Evolutionary conservation across 139 green algal species (phyloP).

Genomic region (Picochlorum sp.): DNA sequence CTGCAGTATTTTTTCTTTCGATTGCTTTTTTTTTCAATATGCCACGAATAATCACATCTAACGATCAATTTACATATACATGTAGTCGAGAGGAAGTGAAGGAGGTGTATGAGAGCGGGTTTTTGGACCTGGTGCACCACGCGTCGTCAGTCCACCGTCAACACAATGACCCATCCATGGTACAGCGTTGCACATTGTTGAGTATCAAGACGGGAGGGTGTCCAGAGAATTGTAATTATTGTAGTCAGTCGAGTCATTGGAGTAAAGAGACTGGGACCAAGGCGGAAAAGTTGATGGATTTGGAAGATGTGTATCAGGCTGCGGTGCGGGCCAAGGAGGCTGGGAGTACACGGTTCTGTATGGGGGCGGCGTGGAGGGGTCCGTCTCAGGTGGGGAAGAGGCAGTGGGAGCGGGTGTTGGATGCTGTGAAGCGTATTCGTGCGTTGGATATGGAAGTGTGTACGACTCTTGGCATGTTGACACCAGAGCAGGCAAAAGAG

Average conservation of each 20-base stretch:
- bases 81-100: conserved; percentile 82
- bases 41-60: no score
- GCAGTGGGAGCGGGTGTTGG: conserved; percentile 84
- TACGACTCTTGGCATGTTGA: conserved; percentile 77
- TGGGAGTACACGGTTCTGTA: conserved; percentile 97
- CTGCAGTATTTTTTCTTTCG: no score
- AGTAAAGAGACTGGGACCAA: conserved; percentile 76
- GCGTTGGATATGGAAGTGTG: conserved; percentile 84
- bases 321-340: conserved; percentile 75
- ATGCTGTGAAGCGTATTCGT: conserved; percentile 79
- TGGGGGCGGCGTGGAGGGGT: conserved; percentile 95
- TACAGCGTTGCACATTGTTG: conserved; percentile 95
- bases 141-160: conserved; percentile 81
- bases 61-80: no score
- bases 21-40: no score
- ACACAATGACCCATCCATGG: conserved; percentile 83
- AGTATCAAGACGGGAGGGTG: conserved; percentile 98
- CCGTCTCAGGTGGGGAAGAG: conserved; percentile 74
- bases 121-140: conserved; percentile 87
- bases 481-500: conserved; percentile 61
- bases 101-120: conserved; percentile 76
- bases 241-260: conserved; percentile 73
- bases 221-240: conserved; percentile 97
- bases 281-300: conserved; percentile 86
- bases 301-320: conserved; percentile 85